Evolutionary conservation across 2,329 filamentous ascomycete genomes (phyloP), one percentile per base, ranked within the genome.

Genomic region (Fusarium sp.): DNA sequence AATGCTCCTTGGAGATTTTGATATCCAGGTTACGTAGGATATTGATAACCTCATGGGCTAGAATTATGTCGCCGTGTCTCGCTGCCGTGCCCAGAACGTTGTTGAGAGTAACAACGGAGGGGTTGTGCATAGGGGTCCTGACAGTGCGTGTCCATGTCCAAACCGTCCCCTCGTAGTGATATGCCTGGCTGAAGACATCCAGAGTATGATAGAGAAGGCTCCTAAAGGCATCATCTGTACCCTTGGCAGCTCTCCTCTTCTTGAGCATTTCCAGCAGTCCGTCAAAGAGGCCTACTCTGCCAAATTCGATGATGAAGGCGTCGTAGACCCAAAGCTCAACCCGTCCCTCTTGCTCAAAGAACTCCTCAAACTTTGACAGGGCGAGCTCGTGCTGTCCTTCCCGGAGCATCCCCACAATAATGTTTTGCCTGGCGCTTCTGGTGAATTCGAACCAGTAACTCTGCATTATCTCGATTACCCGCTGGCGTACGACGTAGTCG

Each of bases 341-440:
- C 3, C 77, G 78, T 1, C 89, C 84, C 4, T 86, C 85, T 58
- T 89, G 86, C 61, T 86, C 83, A 47, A 90, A 84, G 88, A 98
- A 90, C 25, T 88, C 84, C 40, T 94, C 91, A 47, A 98, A 82
- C 74, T 90, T 90, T 61, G 89, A 87, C 67, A 97, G 85, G 2
- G 95, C 95, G 72, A 95, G 85, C 83, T 98, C 97, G 71, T 94
- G 92, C 77, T 97, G 93, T 1, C 91, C 90, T 77, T 98, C 95
- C 22, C 95, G 89, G 38, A 98, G 86, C 68, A 97, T 84, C 0
- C 94, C 95, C 11, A 94, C 84, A 2, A 93, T 88, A 22, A 97
- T 86, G 79, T 89, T 90, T 76, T 93, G 90, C 79, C 89, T 89
- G 10, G 91, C 92, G 8, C 89, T 85, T 88, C 86, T 13, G 87